A percentile compares a stretch with the other conserved stretches of the same genome.
phyloP scores from a whole-genome alignment of 192 early-diverging fungal species.

The Coemansia sp. region DNA sequence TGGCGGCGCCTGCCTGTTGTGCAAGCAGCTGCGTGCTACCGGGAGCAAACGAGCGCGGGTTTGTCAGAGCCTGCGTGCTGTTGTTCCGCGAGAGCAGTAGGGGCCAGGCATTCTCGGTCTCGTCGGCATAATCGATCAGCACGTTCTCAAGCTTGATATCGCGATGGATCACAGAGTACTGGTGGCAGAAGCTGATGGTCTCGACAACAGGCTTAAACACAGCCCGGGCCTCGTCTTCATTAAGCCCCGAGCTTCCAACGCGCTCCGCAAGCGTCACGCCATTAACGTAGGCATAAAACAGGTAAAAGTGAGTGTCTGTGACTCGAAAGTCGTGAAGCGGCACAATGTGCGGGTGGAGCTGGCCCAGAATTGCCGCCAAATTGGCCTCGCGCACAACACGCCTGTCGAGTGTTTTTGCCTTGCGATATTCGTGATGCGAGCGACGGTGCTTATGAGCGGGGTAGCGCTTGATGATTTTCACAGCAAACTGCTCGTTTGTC shows the following conservation, averaged over 20 bases:
- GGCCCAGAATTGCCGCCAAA: conserved; percentile 44
- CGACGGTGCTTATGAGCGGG: conserved; percentile 36
- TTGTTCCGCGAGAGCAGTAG: conserved; percentile 1
- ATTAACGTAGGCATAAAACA: conserved; percentile 49
- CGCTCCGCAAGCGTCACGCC: conserved; percentile 48
- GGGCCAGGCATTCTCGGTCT: not conserved
- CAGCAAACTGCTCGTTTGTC: conserved; percentile 44
- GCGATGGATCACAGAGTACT: conserved; percentile 72
- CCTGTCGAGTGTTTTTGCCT: conserved; percentile 48
- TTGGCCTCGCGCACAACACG: conserved; percentile 53
- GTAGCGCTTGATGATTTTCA: conserved; percentile 53
- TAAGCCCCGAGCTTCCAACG: conserved; percentile 31
- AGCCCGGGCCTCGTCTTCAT: conserved; percentile 27
- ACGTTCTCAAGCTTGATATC: conserved; percentile 93
- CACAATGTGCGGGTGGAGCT: conserved; percentile 49
- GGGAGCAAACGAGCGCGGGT: not conserved
- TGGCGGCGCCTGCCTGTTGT: not conserved
- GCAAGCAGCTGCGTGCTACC: not conserved
- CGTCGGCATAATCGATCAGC: conserved; percentile 54
- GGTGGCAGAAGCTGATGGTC: conserved; percentile 56
- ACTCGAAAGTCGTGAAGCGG: conserved; percentile 46
- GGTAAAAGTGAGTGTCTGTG: conserved; percentile 52
- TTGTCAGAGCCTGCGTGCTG: not conserved
- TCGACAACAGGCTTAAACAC: conserved; percentile 42
- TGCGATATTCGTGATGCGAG: conserved; percentile 33